Evolutionary conservation across 176 grass and related monocot species (phyloP).

Genomic region (Secale cereale): DNA sequence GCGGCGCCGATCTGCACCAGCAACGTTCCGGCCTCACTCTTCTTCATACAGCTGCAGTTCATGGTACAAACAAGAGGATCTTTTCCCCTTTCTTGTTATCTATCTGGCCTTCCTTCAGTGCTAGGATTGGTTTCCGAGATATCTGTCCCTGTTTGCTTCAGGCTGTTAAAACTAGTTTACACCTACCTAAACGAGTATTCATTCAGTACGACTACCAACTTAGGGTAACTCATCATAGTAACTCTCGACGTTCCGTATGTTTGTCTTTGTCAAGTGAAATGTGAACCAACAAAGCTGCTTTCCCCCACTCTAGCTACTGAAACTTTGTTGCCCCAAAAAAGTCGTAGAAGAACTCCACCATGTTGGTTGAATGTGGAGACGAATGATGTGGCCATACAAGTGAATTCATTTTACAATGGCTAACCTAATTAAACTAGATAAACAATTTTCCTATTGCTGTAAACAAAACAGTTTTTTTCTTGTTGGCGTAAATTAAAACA

Average conservation of each 20-base stretch:
- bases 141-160: not conserved
- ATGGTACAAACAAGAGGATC: slow-evolving; percentile 3
- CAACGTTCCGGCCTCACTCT: not conserved
- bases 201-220: too few species aligned
- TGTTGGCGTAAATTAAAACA: not conserved
- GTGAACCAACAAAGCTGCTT: too few species aligned
- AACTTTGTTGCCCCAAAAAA: too few species aligned
- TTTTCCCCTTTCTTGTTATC: not conserved
- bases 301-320: too few species aligned
- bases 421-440: not conserved
- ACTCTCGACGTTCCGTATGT: too few species aligned
- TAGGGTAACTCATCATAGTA: too few species aligned
- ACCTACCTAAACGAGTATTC: too few species aligned
- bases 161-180: too few species aligned
- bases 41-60: slow-evolving; percentile 8
- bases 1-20: slow-evolving; percentile 20
- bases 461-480: not conserved
- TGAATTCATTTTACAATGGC: not conserved
- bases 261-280: too few species aligned
- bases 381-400: not conserved
- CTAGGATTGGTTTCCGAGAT: too few species aligned
- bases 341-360: too few species aligned
- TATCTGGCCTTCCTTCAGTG: not conserved
- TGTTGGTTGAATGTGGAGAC: not conserved
- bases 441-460: not conserved